These are phyloP conservation scores for Elongisporangium senticosum DNA, from an alignment of 352 stramenopile species.

Conservation along the genomic window DNA sequence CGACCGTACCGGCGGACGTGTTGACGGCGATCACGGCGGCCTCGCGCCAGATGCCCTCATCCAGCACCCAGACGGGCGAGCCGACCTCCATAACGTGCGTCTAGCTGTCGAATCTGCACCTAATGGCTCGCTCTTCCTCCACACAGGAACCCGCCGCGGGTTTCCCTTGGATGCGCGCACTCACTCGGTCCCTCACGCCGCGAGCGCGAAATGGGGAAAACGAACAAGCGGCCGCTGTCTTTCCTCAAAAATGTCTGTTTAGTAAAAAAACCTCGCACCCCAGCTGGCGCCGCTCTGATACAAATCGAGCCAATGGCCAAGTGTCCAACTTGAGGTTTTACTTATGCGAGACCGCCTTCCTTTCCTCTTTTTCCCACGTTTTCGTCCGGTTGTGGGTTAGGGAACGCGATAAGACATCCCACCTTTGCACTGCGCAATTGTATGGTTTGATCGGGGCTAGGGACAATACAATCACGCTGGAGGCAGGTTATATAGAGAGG, in stretches of 20 bases:
- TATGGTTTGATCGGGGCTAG: background rate
- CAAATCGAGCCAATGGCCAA: background rate
- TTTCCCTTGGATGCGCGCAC: background rate
- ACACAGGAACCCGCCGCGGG: background rate
- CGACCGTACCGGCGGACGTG: conserved; percentile 28
- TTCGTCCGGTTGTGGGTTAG: background rate
- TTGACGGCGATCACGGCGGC: conserved; percentile 54
- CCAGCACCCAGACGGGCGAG: conserved; percentile 70
- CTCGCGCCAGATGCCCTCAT: conserved; percentile 64
- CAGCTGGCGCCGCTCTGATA: background rate
- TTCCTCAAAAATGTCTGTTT: background rate
- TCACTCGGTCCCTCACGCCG: background rate
- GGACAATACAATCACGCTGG: background rate
- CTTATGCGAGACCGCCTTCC: background rate
- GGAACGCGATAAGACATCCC: background rate
- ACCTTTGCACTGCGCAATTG: background rate
- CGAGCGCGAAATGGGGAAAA: background rate
- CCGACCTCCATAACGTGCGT: conserved; percentile 54
- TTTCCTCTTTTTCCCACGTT: background rate
- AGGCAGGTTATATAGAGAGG: background rate
- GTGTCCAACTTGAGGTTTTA: background rate
- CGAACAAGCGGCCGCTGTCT: background rate
- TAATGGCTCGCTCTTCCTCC: background rate
- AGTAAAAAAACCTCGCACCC: background rate
- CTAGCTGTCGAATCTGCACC: background rate